Evolutionary conservation across 169 alveolate genomes (phyloP).

Genomic region (Amoebophrya sp.): DNA sequence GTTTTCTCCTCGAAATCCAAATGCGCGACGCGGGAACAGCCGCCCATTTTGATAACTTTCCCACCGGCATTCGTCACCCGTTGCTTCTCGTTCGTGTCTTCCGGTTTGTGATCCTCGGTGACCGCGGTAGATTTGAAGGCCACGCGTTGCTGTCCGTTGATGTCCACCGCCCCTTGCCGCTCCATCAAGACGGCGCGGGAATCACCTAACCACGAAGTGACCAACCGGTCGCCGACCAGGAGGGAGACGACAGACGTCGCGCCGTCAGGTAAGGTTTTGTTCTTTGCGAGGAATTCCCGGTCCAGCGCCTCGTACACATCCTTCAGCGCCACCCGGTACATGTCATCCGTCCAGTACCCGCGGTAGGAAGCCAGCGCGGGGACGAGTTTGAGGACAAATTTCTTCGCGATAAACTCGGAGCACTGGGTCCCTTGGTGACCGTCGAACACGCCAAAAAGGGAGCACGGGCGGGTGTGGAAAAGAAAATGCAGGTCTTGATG

Average conservation of each 20-base stretch:
- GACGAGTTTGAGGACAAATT: not conserved
- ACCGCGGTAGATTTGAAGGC: no score
- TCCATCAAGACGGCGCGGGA: not conserved
- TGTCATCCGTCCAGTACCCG: not conserved
- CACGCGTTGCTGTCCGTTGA: no score
- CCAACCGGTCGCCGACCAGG: not conserved
- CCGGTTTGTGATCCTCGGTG: not conserved
- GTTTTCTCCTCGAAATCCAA: not conserved
- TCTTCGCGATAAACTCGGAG: not conserved
- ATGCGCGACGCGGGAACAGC: not conserved
- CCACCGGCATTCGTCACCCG: not conserved
- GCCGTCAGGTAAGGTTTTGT: not conserved
- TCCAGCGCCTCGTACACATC: not conserved
- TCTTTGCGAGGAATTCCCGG: not conserved
- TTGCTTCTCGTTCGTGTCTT: not conserved
- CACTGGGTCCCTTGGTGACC: not conserved
- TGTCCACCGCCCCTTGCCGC: not conserved
- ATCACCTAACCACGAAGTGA: not conserved
- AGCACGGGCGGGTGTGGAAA: not conserved
- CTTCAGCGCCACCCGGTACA: not conserved
- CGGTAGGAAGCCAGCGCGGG: not conserved
- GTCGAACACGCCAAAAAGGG: not conserved
- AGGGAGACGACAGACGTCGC: not conserved
- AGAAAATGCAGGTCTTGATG: not conserved
- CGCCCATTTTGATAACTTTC: not conserved